phyloP scores from a whole-genome alignment of 2,329 filamentous ascomycete genomes.

The Arthrobotrys conoides region DNA sequence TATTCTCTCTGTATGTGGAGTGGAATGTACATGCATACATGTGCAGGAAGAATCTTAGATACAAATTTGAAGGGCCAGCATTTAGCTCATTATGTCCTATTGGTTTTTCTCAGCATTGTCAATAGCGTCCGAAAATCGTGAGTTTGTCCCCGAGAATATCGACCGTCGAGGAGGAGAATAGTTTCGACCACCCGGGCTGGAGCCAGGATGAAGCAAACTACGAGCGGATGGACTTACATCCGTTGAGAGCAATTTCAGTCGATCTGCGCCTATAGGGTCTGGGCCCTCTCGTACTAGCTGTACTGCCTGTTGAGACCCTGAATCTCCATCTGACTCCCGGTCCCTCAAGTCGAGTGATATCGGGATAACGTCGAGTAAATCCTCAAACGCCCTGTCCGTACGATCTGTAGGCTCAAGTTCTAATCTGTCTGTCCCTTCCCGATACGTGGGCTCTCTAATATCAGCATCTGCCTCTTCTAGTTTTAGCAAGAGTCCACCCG shows the following conservation, averaged over 20 bases:
- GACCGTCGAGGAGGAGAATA: slow-evolving; percentile 13
- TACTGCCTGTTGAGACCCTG: background rate
- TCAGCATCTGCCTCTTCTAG: background rate
- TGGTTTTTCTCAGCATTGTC: background rate
- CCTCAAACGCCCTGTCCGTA: background rate
- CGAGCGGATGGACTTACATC: slow-evolving; percentile 34
- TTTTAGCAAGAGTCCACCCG: background rate
- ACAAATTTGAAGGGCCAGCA: background rate
- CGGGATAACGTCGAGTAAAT: background rate
- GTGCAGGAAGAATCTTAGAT: background rate
- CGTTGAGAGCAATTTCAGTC: slow-evolving; percentile 36
- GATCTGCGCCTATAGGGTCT: background rate
- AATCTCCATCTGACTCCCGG: background rate
- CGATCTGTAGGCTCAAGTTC: background rate
- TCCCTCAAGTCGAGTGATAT: slow-evolving; percentile 5
- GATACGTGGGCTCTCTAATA: background rate
- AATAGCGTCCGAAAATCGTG: slow-evolving; percentile 25
- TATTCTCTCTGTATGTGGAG: no score
- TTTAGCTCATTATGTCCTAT: background rate
- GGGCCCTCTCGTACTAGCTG: background rate
- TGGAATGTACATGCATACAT: no score
- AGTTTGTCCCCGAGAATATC: slow-evolving; percentile 17
- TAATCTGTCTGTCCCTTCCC: background rate
- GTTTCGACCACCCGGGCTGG: background rate
- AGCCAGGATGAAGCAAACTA: slow-evolving; percentile 2